Base-by-base conservation (phyloP, 208 protist species). In the Trypanosomatidae sp. region DNA sequence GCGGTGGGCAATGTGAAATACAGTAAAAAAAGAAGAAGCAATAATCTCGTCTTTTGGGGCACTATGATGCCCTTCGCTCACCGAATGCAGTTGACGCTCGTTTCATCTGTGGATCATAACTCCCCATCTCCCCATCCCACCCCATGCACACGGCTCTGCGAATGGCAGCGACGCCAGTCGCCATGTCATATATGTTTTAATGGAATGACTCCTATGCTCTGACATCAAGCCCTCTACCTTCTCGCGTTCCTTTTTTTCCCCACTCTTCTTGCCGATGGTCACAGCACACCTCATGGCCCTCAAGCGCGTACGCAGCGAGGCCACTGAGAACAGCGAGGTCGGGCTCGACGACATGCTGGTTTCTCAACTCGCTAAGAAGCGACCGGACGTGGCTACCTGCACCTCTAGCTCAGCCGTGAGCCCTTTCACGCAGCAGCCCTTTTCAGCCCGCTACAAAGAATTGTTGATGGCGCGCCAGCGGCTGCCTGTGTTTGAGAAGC, bases 401-500 rank as follows among this genome's bases (percentile, higher is more conserved):
- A 39, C 64, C 44, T 68, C 64, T 13, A 53, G 7, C n/a, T 47
- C 52, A 43, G 66, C 25, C 19, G 22, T 82, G 2, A 89, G 80
- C 43, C 76, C 74, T n/a, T 85, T 91, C 53, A 93, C 88, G 1
- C 67, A 74, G 13, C 43, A 74, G 49, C 84, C 89, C 0, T 93
- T 84, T 44, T 86, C 82, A 41, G 15, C 69, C 13, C 66, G 67
- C 46, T 94, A 94, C 69, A 81, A 84, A 28, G 46, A 78, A 7
- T 65, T 96, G 25, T 80, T 88, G 33, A 10, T 60, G 25, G 43
- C 69, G 0, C 88, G 91, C 1, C 43, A 82, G 64, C 56, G 72
- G 47, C 85, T 97, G 56, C 93, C 93, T 7, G 79, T 97, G 30
- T 96, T 86, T 73, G 82, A 53, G 49, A 79, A 88, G 47, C 76